A percentile compares a stretch with the other conserved stretches of the same genome.
Conservation (phyloP, 306 rosid species). For the Vigna reflexopilosa region DNA sequence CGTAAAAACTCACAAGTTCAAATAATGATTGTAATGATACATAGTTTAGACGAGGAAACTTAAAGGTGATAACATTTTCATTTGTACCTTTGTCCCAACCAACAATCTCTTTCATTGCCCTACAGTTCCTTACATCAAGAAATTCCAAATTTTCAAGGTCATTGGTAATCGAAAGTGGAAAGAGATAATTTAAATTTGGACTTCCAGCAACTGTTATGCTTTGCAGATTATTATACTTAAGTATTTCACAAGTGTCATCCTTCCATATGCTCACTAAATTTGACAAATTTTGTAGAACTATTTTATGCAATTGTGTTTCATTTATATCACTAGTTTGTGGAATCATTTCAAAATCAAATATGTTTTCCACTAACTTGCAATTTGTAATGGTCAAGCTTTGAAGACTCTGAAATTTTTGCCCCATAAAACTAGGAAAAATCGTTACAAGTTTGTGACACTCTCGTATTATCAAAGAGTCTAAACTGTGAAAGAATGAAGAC, state of each 20-base stretch:
- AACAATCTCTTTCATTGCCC: constrained; percentile 34
- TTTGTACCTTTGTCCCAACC: neutral
- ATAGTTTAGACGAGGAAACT: neutral
- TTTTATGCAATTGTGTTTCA: neutral
- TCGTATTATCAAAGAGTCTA: neutral
- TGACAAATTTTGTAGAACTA: neutral
- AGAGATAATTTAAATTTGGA: neutral
- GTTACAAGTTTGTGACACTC: constrained; percentile 32
- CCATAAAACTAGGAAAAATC: constrained; percentile 15
- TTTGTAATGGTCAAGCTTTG: neutral
- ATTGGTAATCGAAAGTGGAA: constrained; percentile 42
- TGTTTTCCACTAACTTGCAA: constrained; percentile 26
- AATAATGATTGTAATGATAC: neutral
- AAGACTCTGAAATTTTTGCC: constrained; percentile 4
- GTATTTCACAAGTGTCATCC: neutral
- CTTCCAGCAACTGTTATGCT: accelerated
- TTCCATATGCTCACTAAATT: constrained; percentile 41
- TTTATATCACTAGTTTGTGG: neutral
- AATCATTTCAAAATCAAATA: constrained; percentile 24
- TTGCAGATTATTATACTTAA: constrained; percentile 1
- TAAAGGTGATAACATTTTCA: neutral
- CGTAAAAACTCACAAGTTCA: neutral
- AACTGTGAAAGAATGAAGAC: constrained; percentile 7
- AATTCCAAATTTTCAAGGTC: neutral
- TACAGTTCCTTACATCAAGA: accelerated